Evolutionary conservation across 768 basidiomycete species (phyloP).

Genomic region (Amyloporia xantha): DNA sequence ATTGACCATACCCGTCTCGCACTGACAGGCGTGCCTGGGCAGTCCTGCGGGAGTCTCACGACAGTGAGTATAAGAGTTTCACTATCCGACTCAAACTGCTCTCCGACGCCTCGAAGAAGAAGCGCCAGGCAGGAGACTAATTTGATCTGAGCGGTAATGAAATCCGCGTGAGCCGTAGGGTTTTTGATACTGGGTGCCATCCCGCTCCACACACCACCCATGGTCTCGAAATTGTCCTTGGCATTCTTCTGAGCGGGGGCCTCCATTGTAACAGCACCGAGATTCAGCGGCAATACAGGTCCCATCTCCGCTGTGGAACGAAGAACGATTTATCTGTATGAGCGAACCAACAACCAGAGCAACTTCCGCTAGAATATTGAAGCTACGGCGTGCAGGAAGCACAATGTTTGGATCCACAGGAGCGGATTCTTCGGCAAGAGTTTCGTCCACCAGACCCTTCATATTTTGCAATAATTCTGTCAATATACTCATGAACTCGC

Average conservation of each 20-base stretch:
- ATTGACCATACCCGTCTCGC: conserved; percentile 60
- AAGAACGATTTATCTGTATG: conserved; percentile 70
- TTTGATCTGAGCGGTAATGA: conserved; percentile 90
- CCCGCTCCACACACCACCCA: conserved; percentile 78
- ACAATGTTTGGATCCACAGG: conserved; percentile 49
- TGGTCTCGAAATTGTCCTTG: conserved; percentile 71
- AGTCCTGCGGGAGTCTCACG: conserved; percentile 87
- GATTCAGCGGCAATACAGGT: conserved; percentile 67
- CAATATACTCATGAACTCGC: conserved; percentile 76
- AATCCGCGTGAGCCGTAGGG: conserved; percentile 66
- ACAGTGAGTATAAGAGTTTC: conserved; percentile 76
- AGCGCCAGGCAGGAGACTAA: conserved; percentile 90
- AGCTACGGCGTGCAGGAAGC: conserved; percentile 71
- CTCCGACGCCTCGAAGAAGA: conserved; percentile 64
- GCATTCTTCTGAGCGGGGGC: conserved; percentile 77
- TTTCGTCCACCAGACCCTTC: conserved; percentile 61
- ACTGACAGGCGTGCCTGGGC: conserved; percentile 77
- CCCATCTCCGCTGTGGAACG: conserved; percentile 61
- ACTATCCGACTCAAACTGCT: conserved; percentile 68
- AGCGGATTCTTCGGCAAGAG: conserved; percentile 62
- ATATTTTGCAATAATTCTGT: conserved; percentile 75
- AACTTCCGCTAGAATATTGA: conserved; percentile 93
- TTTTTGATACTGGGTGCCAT: conserved; percentile 76
- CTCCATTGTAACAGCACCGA: conserved; percentile 72
- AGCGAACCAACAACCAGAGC: conserved; percentile 88